Base-by-base conservation (phyloP, 2,329 filamentous ascomycete genomes). In the Botryosphaeria agaves region DNA sequence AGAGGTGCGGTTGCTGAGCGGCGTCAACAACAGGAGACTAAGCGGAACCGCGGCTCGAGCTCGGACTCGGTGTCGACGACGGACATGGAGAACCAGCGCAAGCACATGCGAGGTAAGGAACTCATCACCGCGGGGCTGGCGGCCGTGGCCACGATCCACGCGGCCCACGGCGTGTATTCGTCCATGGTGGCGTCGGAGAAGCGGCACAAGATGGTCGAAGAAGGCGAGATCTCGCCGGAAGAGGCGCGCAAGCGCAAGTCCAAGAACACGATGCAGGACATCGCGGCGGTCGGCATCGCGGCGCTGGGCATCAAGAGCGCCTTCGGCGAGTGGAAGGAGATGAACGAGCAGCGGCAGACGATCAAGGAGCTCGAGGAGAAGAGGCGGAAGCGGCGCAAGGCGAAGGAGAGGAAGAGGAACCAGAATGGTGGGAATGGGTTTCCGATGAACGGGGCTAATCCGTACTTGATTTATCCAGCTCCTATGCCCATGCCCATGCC, bases 131-230 rank as follows among this genome's bases (percentile, higher is more conserved):
- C 71, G 32, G 72, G 73, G 38, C 56, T 78, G 34, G 73, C 74
- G 32, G 72, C 70, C 34, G 65, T 78, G 35, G 74, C 74, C 21
- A 77, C 73, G 17, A 75, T 78, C 37, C 72, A 78, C 52, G 73
- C 73, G 15, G 73, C 69, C 9, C 72, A 78, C 47, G 66, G 62
- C 36, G 59, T 78, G 32, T 72, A 75, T 51, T 60, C 64, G 38
- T 69, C 65, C 42, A 64, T 76, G 56, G 68, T 73, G 40, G 71
- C 72, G 36, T 66, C 71, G 33, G 65, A 76, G 38, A 63, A 70
- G 40, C 61, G 72, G 29, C 61, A 62, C 44, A 62, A 66, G 41
- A 55, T 69, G 31, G 61, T 78, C n/a, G 55, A 59, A 18, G 66
- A 76, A 38, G 73, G 72, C 28, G 64, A 73, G 41, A 76, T 78